Base-by-base conservation (phyloP, 768 basidiomycete species). In the Flagelloscypha sp. region DNA sequence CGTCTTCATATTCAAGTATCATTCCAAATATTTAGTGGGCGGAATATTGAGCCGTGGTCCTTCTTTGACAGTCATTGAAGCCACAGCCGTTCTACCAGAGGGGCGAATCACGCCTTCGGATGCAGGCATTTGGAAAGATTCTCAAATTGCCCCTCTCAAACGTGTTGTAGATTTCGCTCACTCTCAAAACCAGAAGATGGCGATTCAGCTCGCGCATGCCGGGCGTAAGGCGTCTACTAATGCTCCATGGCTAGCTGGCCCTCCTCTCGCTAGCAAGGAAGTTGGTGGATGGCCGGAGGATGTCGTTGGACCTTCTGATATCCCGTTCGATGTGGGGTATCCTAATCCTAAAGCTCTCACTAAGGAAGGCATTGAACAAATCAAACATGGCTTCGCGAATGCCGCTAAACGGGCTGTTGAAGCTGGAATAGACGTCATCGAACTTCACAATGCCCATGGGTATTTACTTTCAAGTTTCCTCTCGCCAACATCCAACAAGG, bases 191-290 rank as follows among this genome's bases (percentile, higher is more conserved):
- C 74, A 80, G 49, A 76, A 77, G 32, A 70, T 86, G 15, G 84
- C 63, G 7, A 77, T 86, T 36, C 86, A 88, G 51, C 68, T 87
- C 12, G 77, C 70, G 0, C 84, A 88, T 43, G 79, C 82, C 0
- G 84, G 85, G 0, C 65, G 84, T n/a, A 87, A 86, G 52, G 81
- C 73, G 0, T 76, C 74, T 7, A 76, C 67, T 0, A 53, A 71
- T 12, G 68, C 75, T 1, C 79, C 81, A 0, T 86, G 80, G 79
- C 49, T 81, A 21, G 41, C 48, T n/a, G 55, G 55, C 21, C 35
- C 51, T 12, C 24, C 53, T 8, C 34, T 47, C 9, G 70, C 70
- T 5, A 44, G 52, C 1, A 56, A 56, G 27, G 56, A 55, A 8
- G 49, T 50, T 4, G 65, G 64, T n/a, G 77, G 77, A 10, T 72